Evolutionary conservation across 805 yeast genomes (phyloP).

Genomic region (Candida alai): DNA sequence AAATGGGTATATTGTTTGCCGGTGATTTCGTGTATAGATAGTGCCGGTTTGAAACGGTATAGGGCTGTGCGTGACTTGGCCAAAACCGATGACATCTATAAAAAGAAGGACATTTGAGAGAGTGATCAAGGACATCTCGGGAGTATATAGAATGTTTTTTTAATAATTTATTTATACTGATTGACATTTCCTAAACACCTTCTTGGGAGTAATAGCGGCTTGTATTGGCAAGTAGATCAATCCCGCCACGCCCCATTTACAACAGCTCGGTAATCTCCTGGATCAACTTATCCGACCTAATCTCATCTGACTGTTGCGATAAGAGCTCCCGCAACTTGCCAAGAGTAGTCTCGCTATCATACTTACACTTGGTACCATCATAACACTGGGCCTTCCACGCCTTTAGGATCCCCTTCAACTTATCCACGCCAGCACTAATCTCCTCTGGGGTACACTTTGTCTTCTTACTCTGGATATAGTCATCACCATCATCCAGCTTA

Average conservation of each 20-base stretch:
- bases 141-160: too few species aligned
- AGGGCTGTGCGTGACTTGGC: slow-evolving; percentile 16
- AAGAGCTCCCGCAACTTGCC: slow-evolving; percentile 16
- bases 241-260: slow-evolving; percentile 7
- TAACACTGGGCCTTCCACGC: slow-evolving; percentile 51
- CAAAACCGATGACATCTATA: slow-evolving; percentile 10
- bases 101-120: slow-evolving; percentile 3
- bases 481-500: slow-evolving; percentile 32
- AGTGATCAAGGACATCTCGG: neutral
- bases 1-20: slow-evolving; percentile 61
- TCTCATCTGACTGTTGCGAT: neutral
- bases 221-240: neutral
- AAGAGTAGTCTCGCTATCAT: slow-evolving; percentile 33
- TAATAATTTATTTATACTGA: too few species aligned
- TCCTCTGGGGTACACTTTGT: slow-evolving; percentile 51
- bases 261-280: slow-evolving; percentile 41
- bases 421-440: slow-evolving; percentile 49
- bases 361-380: slow-evolving; percentile 35
- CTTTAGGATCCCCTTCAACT: slow-evolving; percentile 45
- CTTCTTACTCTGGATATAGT: slow-evolving; percentile 43
- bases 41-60: slow-evolving; percentile 20
- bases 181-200: neutral
- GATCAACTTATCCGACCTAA: slow-evolving; percentile 38
- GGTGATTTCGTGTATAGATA: slow-evolving; percentile 35
- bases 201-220: too few species aligned